Evolutionary conservation across 1,284 basidiomycete species (phyloP), one percentile per base, ranked within the genome.

Genomic region (Cronartium quercuum): DNA sequence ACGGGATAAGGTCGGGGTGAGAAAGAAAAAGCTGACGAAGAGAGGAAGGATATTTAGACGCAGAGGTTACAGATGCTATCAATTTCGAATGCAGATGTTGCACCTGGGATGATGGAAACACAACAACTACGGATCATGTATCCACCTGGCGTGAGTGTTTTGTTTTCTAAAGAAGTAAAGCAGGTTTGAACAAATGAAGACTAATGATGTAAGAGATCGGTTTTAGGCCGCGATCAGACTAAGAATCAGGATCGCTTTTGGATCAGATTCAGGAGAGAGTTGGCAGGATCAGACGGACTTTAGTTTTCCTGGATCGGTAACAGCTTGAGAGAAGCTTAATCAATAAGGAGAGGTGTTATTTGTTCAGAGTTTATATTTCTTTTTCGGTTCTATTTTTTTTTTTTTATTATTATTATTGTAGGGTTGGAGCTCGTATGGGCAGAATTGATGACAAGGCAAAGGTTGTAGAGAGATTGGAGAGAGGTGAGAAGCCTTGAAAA

Each of bases 21-120:
- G 29, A 2, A 60, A 60, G 29, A 29, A 29, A 29, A 29, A 29
- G 29, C 29, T 29, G 29, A 29, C 29, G 29, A 29, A 29, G 57
- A 34, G n/a, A 24, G 18, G 12, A 60, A 60, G 10, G 34, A 6
- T 18, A 12, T 18, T 64, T 80, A 96, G 93, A 93, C 93, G 0
- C 95, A 98, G 84, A 94, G 97, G 81, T 82, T 99, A 75, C 94
- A 98, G 82, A 98, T 99, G 95, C 86, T 94, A 76, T 92, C 95
- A 5, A 98, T 98, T 89, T 94, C 92, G 7, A 94, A 89, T 82
- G 83, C 90, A 10, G 88, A 88, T 68, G 85, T 98, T 34, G 84
- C 83, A 15, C 89, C 92, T 0, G 93, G 92, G 0, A 83, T 87
- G 9, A 87, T 87, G 21, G 95, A 97, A 83, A 96, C 93, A 18